A percentile compares a stretch with the other conserved stretches of the same genome.
phyloP scores from a whole-genome alignment of 2,329 filamentous ascomycete species.

The Trichophyton rubrum region DNA sequence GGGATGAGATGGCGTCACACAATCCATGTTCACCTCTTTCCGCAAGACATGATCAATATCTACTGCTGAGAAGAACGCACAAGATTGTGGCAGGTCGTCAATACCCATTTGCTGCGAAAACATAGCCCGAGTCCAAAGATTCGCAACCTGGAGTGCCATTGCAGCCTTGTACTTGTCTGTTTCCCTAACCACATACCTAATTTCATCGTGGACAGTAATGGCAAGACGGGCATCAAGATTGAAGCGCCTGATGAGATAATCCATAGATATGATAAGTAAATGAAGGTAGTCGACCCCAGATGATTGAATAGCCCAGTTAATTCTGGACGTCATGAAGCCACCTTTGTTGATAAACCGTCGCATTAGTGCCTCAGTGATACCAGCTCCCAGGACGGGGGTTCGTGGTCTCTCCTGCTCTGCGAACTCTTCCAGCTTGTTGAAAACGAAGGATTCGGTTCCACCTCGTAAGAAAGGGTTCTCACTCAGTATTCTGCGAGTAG shows the following conservation, averaged over 20 bases:
- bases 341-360: conserved; percentile 74
- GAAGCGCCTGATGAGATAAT: conserved; percentile 76
- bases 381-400: conserved; percentile 84
- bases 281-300: conserved; percentile 96
- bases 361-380: conserved; percentile 93
- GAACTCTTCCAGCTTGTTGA: conserved; percentile 96
- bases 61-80: conserved; percentile 89
- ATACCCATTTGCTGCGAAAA: conserved; percentile 96
- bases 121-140: conserved; percentile 95
- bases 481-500: conserved; percentile 56
- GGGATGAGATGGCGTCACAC: conserved; percentile 76
- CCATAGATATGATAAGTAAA: conserved; percentile 85
- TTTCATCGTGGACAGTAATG: conserved; percentile 95
- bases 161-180: conserved; percentile 79
- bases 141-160: conserved; percentile 85
- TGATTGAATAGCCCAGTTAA: conserved; percentile 98
- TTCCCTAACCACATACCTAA: conserved; percentile 78
- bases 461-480: conserved; percentile 83
- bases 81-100: conserved; percentile 81
- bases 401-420: conserved; percentile 84
- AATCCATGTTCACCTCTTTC: conserved; percentile 98
- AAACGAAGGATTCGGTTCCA: conserved; percentile 93
- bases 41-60: conserved; percentile 92
- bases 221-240: conserved; percentile 74
- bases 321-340: conserved; percentile 86